Evolutionary conservation across 768 basidiomycete species (phyloP).

Genomic region (Termitomyces sp.): DNA sequence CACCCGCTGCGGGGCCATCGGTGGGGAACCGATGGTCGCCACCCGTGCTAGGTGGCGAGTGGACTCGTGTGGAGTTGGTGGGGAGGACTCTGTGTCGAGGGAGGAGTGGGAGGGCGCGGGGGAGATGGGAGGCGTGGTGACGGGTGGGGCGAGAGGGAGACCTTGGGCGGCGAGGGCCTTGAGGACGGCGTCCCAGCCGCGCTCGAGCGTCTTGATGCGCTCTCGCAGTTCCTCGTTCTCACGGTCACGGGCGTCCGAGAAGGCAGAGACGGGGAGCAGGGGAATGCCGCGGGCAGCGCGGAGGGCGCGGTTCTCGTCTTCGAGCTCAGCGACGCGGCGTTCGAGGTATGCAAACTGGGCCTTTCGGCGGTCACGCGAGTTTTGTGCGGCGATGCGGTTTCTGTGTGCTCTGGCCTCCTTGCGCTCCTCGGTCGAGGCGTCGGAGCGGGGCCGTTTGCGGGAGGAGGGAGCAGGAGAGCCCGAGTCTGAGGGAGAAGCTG

Average conservation of each 20-base stretch:
- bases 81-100: conserved; percentile 28
- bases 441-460: conserved; percentile 72
- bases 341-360: conserved; percentile 73
- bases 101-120: conserved; percentile 30
- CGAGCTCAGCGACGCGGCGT: conserved; percentile 64
- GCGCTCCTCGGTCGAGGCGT: conserved; percentile 66
- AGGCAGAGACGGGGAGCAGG: conserved; percentile 22
- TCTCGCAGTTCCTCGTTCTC: conserved; percentile 78
- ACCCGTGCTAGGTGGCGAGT: conserved; percentile 99
- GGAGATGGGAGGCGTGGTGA: conserved; percentile 32
- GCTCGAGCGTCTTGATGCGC: conserved; percentile 74
- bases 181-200: conserved; percentile 77
- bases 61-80: conserved; percentile 44
- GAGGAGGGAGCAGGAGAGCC: conserved; percentile 41
- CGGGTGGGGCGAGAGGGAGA: conserved; percentile 39
- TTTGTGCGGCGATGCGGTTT: conserved; percentile 91
- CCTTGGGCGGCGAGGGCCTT: conserved; percentile 72
- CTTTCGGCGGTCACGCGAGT: conserved; percentile 88
- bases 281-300: conserved; percentile 44
- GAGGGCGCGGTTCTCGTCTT: conserved; percentile 79
- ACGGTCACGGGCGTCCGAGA: conserved; percentile 42
- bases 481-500: conserved; percentile 8
- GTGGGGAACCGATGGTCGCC: conserved; percentile 69
- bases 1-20: conserved; percentile 95
- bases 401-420: conserved; percentile 87